A percentile compares a stretch with the other conserved stretches of the same genome.
Conservation (phyloP, 129 eudicot genomes). For the Artemisia tridentata region DNA sequence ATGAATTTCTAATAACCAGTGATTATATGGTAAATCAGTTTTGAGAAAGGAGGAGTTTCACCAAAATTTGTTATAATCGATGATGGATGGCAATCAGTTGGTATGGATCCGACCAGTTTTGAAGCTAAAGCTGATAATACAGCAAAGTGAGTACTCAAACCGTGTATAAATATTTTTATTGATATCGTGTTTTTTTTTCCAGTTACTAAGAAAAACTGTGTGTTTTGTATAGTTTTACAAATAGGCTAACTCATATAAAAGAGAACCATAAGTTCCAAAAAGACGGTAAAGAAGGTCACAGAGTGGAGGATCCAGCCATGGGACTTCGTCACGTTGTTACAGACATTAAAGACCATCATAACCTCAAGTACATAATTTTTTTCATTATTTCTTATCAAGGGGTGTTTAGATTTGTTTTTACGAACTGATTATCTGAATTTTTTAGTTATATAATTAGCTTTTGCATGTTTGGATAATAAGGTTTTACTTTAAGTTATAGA, state of each 20-base stretch:
- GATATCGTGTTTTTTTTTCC: neutral
- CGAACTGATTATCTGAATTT: too few relatives aligned
- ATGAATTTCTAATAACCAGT: neutral
- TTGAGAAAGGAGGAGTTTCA: conserved; percentile 74
- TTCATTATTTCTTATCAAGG: neutral
- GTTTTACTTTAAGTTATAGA: too few relatives aligned
- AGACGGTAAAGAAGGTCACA: conserved; percentile 71
- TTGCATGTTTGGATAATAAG: too few relatives aligned
- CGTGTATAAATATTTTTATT: neutral
- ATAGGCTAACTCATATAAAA: conserved; percentile 73
- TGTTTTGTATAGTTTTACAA: conserved; percentile 60
- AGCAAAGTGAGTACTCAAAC: conserved; percentile 58
- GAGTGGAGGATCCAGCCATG: conserved; percentile 69
- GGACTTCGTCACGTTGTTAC: conserved; percentile 65
- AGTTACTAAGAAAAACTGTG: neutral
- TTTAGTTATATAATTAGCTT: too few relatives aligned
- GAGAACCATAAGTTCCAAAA: conserved; percentile 94
- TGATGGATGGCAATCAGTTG: conserved; percentile 95
- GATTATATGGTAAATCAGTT: conserved; percentile 38
- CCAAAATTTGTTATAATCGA: conserved; percentile 92
- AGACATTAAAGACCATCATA: conserved; percentile 64
- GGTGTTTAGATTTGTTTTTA: neutral
- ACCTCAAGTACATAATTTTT: conserved; percentile 44
- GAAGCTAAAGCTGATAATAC: conserved; percentile 57
- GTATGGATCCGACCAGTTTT: conserved; percentile 62